Evolutionary conservation across 1,284 basidiomycete species (phyloP).

Genomic region (Anthracocystis walkeri): DNA sequence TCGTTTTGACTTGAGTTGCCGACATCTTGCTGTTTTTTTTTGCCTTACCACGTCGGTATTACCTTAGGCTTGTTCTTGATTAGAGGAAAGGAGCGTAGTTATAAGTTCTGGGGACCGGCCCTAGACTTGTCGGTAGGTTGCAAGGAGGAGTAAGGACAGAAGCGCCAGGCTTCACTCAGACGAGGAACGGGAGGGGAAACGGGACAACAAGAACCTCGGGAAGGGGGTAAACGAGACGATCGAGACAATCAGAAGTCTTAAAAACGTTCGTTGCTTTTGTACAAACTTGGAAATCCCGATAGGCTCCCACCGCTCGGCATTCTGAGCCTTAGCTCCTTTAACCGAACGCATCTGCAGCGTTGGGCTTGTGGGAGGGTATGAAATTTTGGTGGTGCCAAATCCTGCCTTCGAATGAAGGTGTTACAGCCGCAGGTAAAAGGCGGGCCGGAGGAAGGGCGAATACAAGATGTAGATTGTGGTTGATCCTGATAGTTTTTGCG

Average conservation of each 20-base stretch:
- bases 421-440: background rate
- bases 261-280: no score
- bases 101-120: conserved; percentile 13
- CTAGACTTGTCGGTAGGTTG: conserved; percentile 3
- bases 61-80: background rate
- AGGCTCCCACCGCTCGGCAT: background rate
- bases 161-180: conserved; percentile 14
- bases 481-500: conserved; percentile 23
- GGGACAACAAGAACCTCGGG: background rate
- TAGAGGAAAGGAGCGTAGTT: background rate
- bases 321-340: no score
- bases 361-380: no score
- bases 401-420: background rate
- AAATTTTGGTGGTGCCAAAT: no score
- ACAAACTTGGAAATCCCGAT: no score
- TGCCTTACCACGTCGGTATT: background rate
- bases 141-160: background rate
- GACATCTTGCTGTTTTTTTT: conserved; percentile 2
- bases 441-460: background rate
- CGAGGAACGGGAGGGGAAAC: background rate
- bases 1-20: background rate
- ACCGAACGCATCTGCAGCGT: no score
- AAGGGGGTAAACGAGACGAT: background rate
- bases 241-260: no score
- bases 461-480: conserved; percentile 19